A percentile compares a stretch with the other conserved stretches of the same genome.
phyloP scores from a whole-genome alignment of 2,329 filamentous ascomycete species.

The Huntiella decipiens region DNA sequence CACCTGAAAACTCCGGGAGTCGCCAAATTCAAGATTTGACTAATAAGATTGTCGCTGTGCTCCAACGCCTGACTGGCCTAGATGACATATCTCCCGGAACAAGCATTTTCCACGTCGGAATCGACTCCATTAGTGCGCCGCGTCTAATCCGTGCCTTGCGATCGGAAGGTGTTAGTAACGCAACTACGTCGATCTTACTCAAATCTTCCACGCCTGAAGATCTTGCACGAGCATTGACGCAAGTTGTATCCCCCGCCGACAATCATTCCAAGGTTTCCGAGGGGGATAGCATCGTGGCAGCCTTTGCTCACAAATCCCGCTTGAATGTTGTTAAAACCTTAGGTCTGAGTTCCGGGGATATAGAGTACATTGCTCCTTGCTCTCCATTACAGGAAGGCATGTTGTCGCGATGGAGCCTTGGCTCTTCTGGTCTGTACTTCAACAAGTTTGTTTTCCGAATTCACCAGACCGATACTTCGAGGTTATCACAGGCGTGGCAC shows the following conservation, averaged over 20 bases:
- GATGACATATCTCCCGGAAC: slow-evolving; percentile 22
- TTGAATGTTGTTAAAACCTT: slow-evolving; percentile 33
- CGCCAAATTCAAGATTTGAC: no score
- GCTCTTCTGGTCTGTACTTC: slow-evolving; percentile 46
- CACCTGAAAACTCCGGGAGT: no score
- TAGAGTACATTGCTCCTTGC: slow-evolving; percentile 64
- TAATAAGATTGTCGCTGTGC: no score
- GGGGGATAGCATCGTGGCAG: slow-evolving; percentile 19
- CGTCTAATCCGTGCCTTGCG: slow-evolving; percentile 47
- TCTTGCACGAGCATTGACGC: slow-evolving; percentile 18
- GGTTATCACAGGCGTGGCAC: slow-evolving; percentile 39
- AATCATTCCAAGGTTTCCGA: no score
- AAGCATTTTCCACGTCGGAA: slow-evolving; percentile 67
- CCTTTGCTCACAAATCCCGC: slow-evolving; percentile 43
- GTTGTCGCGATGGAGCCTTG: slow-evolving; percentile 45
- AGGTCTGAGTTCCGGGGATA: slow-evolving; percentile 26
- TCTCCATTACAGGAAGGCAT: slow-evolving; percentile 78
- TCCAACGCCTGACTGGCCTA: no score
- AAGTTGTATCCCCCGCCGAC: no score
- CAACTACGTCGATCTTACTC: slow-evolving; percentile 48
- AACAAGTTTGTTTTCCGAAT: slow-evolving; percentile 51
- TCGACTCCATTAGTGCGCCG: slow-evolving; percentile 76
- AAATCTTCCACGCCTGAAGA: slow-evolving; percentile 34
- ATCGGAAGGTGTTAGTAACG: slow-evolving; percentile 37
- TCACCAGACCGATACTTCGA: slow-evolving; percentile 23